phyloP scores from a whole-genome alignment of 352 stramenopile species.

The Pythium plurisporium region DNA sequence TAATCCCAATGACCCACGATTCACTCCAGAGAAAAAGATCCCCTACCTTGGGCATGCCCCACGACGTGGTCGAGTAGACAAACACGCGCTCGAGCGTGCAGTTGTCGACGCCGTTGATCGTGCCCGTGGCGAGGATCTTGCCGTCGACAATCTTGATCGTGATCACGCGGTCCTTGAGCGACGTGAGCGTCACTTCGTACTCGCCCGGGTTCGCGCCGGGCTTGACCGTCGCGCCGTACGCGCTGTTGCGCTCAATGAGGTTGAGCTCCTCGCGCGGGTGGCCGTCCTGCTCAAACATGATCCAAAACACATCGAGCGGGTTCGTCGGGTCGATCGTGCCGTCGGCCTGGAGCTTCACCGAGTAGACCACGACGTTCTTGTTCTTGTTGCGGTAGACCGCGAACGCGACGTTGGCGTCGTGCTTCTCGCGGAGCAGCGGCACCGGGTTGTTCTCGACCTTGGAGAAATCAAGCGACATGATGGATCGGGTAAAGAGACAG shows the following conservation, averaged over 20 bases:
- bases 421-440: conserved; percentile 64
- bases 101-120: conserved; percentile 68
- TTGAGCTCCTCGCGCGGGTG: conserved; percentile 80
- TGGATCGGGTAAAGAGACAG: not conserved
- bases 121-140: conserved; percentile 60
- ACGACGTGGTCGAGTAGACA: conserved; percentile 81
- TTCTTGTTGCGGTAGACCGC: conserved; percentile 90
- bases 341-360: conserved; percentile 58
- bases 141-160: conserved; percentile 71
- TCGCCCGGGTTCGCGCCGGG: conserved; percentile 60
- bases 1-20: no score
- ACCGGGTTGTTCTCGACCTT: conserved; percentile 87
- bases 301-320: conserved; percentile 83
- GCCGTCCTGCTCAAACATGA: conserved; percentile 88
- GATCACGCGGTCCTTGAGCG: conserved; percentile 80
- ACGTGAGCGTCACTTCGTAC: conserved; percentile 73
- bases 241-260: conserved; percentile 83
- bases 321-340: conserved; percentile 59
- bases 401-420: conserved; percentile 75
- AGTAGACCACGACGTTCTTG: conserved; percentile 86
- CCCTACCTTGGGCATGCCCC: conserved; percentile 74
- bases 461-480: conserved; percentile 80
- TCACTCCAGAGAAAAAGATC: no score
- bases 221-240: conserved; percentile 77
- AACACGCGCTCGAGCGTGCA: conserved; percentile 80